Base-by-base conservation (phyloP, 441 rosid genomes). In the Arabidopsis lyrata region DNA sequence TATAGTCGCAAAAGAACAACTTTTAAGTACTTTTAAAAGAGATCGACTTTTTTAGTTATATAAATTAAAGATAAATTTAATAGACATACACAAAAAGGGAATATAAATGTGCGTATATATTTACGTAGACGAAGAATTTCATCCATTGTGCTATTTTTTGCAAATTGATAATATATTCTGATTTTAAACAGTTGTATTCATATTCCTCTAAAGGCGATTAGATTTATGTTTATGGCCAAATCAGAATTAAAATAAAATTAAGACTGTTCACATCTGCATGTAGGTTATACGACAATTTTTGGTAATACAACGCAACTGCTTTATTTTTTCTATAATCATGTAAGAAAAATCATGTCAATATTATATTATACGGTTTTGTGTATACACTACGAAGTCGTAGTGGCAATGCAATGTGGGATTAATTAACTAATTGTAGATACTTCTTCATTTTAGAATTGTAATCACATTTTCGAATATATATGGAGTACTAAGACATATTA, bases 21-120 rank as follows among this genome's bases (percentile, higher is more conserved):
- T 56, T 50, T 66, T 44, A 61, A 49, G n/a, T 70, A 66, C 63
- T 72, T 66, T 71, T 24, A 62, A 66, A 70, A 74, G 80, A 77
- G 62, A 57, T 67, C 75, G 47, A 69, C 79, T 75, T 76, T 76
- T 69, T 71, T 0, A 39, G 39, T 56, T 76, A 55, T 24, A 45
- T 68, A 15, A 24, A 61, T 22, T 8, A 18, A 48, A 48, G 58
- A 52, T 32, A 52, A 15, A 13, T 38, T 38, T 9, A 24, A 16
- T 27, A 27, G 15, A 53, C 57, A 27, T 62, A 36, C 7, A 31
- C 66, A 47, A 38, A 55, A 55, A 39, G 61, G 55, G 66, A 70
- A 76, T 63, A 70, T 38, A 63, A 55, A 63, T 76, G 54, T 63
- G 66, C 53, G 34, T 69, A 35, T 57, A 39, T 66, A 44, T 55